A percentile compares a stretch with the other conserved stretches of the same genome.
phyloP scores from a whole-genome alignment of 2,329 filamentous ascomycete species.

The Purpureocillium takamizusanense region DNA sequence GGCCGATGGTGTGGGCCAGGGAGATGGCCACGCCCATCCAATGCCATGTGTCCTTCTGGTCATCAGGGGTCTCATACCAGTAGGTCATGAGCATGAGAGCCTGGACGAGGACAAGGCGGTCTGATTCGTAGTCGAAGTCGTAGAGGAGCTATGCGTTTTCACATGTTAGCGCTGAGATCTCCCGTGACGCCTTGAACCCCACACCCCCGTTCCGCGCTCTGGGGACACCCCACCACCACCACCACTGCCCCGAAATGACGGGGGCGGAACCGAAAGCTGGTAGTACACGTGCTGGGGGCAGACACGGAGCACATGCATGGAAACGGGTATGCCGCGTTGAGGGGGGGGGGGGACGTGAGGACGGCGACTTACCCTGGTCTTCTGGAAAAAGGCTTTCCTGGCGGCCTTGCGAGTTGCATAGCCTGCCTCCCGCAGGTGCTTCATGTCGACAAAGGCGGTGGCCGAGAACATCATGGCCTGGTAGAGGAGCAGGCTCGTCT shows the following conservation, averaged over 20 bases:
- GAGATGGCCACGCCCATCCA: constrained; percentile 98
- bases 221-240: no score
- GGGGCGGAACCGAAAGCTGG: background rate
- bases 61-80: constrained; percentile 95
- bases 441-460: constrained; percentile 78
- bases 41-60: constrained; percentile 97
- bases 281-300: background rate
- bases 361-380: constrained; percentile 59
- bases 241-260: no score
- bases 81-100: constrained; percentile 88
- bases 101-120: constrained; percentile 82
- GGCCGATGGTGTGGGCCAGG: constrained; percentile 82
- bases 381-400: constrained; percentile 81
- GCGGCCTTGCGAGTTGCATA: constrained; percentile 72
- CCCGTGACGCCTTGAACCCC: no score
- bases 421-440: constrained; percentile 65
- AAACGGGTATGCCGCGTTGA: background rate
- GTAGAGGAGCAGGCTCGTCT: constrained; percentile 78
- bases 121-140: constrained; percentile 90
- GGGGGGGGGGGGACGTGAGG: background rate
- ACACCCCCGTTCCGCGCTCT: no score
- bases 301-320: background rate
- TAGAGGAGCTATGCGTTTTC: constrained; percentile 58
- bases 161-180: constrained; percentile 14
- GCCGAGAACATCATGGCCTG: constrained; percentile 94